Base-by-base conservation (phyloP, 2,329 filamentous ascomycete species). In the Talaromyces rugulosus region DNA sequence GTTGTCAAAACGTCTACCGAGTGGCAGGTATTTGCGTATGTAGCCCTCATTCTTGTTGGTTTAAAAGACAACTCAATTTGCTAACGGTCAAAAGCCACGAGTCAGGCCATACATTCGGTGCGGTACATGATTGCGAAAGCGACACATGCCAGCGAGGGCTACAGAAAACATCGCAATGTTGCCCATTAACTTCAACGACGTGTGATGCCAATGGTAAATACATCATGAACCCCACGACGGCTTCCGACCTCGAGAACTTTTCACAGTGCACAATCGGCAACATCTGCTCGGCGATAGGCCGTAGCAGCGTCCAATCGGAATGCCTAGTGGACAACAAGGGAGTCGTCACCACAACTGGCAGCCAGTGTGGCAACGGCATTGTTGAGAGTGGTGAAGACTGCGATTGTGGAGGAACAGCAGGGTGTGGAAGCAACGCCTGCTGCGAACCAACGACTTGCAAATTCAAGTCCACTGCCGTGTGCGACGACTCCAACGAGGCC, bases 171-270 rank as follows among this genome's bases (percentile, higher is more conserved):
- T 86, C 87, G 50, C 84, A 87, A 71, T 99, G 95, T 75, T 99
- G 95, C 69, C 95, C 93, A 0, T 80, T 96, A 7, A 89, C 82
- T 67, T 70, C 79, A 8, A 74, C 64, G 50, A 82, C 79, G 0
- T 99, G 95, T 74, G 82, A 96, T 74, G 95, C 95, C 27, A 80
- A 82, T 50, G 88, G 85, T n/a, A 77, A 83, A 63, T 99, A 87
- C 77, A 92, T 99, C 76, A 99, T 99, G 95, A 98, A 98, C 73
- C 95, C 95, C 0, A 95, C 90, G 11, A 95, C 94, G 1, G 85
- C 83, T 12, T 74, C 81, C 8, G 85, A 86, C 61, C 91, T 97
- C 72, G 89, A 83, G 0, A 79, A 83, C 50, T 99, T 99, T 78
- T 97, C 92, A 0, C 84, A 89, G 2, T 99, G 95, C 79, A 90